phyloP scores from a whole-genome alignment of 148 eudicot genomes.

The Amaranthus palmeri region DNA sequence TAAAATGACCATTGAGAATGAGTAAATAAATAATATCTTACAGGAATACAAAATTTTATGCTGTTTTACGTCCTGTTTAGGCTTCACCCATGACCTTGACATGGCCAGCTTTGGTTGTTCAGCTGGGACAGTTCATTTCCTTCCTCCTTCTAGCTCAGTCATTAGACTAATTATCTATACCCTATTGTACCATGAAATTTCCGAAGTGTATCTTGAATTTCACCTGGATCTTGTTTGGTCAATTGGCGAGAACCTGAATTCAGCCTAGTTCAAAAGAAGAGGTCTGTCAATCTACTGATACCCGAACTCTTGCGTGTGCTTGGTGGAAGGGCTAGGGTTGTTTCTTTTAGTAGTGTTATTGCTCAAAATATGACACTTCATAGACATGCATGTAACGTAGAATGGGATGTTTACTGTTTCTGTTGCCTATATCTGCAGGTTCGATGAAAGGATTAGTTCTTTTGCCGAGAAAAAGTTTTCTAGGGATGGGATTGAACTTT shows the following conservation, averaged over 20 bases:
- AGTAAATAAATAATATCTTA: too few relatives aligned
- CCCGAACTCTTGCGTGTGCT: background rate
- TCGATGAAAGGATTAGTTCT: constrained; percentile 66
- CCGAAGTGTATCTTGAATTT: too few relatives aligned
- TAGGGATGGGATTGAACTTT: constrained; percentile 72
- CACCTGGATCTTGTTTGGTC: too few relatives aligned
- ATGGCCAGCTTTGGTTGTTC: too few relatives aligned
- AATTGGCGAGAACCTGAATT: background rate
- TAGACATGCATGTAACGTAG: background rate
- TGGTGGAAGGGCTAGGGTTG: background rate
- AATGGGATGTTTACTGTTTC: background rate
- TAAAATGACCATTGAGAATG: too few relatives aligned
- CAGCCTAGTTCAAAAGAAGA: background rate
- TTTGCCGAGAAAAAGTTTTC: constrained; percentile 67
- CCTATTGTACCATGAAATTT: too few relatives aligned
- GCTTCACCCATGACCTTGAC: too few relatives aligned
- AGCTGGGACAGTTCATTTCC: background rate
- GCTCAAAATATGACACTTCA: background rate
- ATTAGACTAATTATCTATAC: background rate
- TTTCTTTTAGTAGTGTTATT: background rate
- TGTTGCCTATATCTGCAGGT: constrained; percentile 35
- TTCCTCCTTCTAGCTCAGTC: background rate
- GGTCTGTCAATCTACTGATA: background rate
- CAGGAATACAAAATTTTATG: too few relatives aligned
- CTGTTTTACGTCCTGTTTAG: too few relatives aligned